These are phyloP conservation scores for Lachnellula willkommii DNA, from an alignment of 2,329 filamentous ascomycete genomes.

Conservation along the genomic window DNA sequence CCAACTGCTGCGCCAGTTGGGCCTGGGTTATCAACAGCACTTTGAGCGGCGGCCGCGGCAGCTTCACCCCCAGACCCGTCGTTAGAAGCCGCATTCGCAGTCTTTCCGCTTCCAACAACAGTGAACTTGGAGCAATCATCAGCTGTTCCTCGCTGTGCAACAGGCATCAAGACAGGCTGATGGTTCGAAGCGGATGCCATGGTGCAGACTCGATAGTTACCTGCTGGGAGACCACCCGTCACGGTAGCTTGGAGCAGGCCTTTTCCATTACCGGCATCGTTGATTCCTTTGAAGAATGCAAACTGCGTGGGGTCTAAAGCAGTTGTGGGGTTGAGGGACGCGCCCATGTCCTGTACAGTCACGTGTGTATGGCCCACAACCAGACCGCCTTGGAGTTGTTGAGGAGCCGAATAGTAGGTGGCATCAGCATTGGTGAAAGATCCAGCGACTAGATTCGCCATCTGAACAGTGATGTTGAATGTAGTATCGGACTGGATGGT, in stretches of 20 bases:
- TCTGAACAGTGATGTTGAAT: constrained; percentile 32
- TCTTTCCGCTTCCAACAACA: constrained; percentile 27
- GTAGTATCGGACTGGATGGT: constrained; percentile 11
- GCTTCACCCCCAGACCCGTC: constrained; percentile 15
- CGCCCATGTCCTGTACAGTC: constrained; percentile 35
- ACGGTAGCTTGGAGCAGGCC: constrained; percentile 36
- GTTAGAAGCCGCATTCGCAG: constrained; percentile 19
- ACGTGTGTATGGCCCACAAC: constrained; percentile 37
- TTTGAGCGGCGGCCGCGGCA: constrained; percentile 11
- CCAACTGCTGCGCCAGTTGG: constrained; percentile 22
- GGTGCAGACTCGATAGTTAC: constrained; percentile 42
- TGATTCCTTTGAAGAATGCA: constrained; percentile 40
- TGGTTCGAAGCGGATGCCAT: constrained; percentile 39
- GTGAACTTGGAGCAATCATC: constrained; percentile 43
- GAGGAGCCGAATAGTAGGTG: constrained; percentile 37
- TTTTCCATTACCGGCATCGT: constrained; percentile 35
- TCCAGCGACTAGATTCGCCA: constrained; percentile 32
- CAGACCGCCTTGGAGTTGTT: constrained; percentile 30
- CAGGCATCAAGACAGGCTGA: constrained; percentile 39
- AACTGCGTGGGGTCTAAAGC: constrained; percentile 32
- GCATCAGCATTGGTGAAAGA: constrained; percentile 35
- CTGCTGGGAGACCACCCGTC: constrained; percentile 37
- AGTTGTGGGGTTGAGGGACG: constrained; percentile 26
- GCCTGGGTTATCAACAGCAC: background rate
- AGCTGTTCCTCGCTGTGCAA: constrained; percentile 40